phyloP scores from a whole-genome alignment of 768 basidiomycete genomes.

The Pisolithus albus region DNA sequence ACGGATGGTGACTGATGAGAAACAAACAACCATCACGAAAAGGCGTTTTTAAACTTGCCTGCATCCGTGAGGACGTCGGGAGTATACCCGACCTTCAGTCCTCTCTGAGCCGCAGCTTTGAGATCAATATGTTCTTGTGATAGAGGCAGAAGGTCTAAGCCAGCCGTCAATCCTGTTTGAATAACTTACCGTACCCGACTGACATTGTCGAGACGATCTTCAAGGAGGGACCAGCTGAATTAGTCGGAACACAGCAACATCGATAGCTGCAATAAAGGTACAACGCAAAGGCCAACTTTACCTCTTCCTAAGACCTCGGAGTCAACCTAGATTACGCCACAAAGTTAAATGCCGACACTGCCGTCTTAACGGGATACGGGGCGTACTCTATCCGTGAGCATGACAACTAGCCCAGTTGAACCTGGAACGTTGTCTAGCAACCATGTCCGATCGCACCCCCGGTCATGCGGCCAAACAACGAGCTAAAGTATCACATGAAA shows the following conservation, averaged over 20 bases:
- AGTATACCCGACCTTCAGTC: slow-evolving; percentile 79
- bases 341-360: not conserved
- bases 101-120: slow-evolving; percentile 47
- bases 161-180: not conserved
- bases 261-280: not conserved
- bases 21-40: not conserved
- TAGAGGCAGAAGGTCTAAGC: not conserved
- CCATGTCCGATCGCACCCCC: slow-evolving; percentile 58
- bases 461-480: slow-evolving; percentile 47
- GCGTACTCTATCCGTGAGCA: slow-evolving; percentile 64
- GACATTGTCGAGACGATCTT: slow-evolving; percentile 91
- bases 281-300: slow-evolving; percentile 9
- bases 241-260: not conserved
- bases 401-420: slow-evolving; percentile 54
- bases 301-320: slow-evolving; percentile 48
- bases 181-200: slow-evolving; percentile 68
- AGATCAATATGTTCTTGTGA: slow-evolving; percentile 77
- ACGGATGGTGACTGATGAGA: not conserved
- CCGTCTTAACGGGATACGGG: no score
- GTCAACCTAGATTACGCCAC: slow-evolving; percentile 46
- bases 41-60: slow-evolving; percentile 35
- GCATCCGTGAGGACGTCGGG: slow-evolving; percentile 93
- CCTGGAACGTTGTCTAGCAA: slow-evolving; percentile 65
- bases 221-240: slow-evolving; percentile 62
- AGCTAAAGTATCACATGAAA: slow-evolving; percentile 27